Evolutionary conservation across 2,329 filamentous ascomycete species (phyloP), one percentile per base, ranked within the genome.

Genomic region (Colletotrichum lindemuthianum): DNA sequence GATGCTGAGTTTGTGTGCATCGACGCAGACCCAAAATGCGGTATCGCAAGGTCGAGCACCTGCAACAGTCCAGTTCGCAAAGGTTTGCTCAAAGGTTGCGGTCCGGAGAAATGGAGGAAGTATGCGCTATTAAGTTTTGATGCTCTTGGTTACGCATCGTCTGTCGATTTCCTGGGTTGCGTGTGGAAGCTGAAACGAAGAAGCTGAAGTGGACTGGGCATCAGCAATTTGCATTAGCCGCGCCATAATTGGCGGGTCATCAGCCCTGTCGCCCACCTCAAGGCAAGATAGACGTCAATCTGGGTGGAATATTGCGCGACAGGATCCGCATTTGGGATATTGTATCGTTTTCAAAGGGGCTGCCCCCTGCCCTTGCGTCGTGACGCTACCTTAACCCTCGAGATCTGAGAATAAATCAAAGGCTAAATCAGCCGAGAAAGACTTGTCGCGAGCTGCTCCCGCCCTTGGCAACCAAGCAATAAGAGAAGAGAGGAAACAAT

Each of bases 241-340:
- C 10, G 39, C 44, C n/a, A n/a, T 55, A 16, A 64, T 64, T 64
- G 60, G 60, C 24, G 43, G 55, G 24, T 15, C 6, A 12, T 64
- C 60, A 64, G 60, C 60, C 60, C 60, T 64, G 50, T 50, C n/a
- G 52, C 36, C 24, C 24, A 24, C 24, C 24, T 24, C 24, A 24
- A 24, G 24, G 24, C 24, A 24, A 24, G 24, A 24, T 24, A 4
- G 24, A 4, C 24, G 24, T 24, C 24, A 24, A 24, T 24, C 24
- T 24, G 24, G 24, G 24, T 24, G 24, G 24, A 24, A 24, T 24
- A 24, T 24, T 4, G 24, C 24, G 24, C 24, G 24, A 24, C 24
- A 24, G 24, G 24, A 24, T 24, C 24, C 24, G 24, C 24, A 24
- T 4, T 24, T 3, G 24, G 24, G 24, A 24, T 24, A 24, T 24